phyloP scores from a whole-genome alignment of 768 basidiomycete species.

The Coprinopsis sp. region DNA sequence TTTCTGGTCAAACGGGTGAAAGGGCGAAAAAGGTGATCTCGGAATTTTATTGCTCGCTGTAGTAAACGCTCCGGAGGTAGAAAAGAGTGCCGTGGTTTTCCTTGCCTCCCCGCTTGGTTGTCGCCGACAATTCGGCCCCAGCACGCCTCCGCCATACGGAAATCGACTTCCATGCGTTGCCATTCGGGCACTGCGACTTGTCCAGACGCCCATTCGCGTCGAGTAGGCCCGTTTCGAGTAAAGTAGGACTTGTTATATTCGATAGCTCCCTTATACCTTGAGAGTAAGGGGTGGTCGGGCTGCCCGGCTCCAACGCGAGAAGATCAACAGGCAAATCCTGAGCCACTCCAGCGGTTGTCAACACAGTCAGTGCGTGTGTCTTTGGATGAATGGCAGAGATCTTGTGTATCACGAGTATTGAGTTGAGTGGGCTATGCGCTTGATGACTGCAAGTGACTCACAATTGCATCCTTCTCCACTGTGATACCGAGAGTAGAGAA shows the following conservation, averaged over 20 bases:
- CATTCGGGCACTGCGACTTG: constrained; percentile 37
- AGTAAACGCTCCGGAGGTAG: constrained; percentile 41
- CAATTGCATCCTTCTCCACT: constrained; percentile 56
- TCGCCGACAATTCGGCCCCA: constrained; percentile 16
- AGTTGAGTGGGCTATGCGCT: background rate
- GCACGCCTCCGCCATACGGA: constrained; percentile 50
- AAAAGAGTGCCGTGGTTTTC: constrained; percentile 46
- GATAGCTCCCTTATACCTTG: constrained; percentile 23
- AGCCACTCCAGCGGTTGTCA: constrained; percentile 34
- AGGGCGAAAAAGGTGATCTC: background rate
- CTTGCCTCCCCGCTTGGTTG: constrained; percentile 34
- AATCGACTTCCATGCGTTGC: constrained; percentile 55
- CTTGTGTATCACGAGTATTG: constrained; percentile 21
- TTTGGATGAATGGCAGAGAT: constrained; percentile 41
- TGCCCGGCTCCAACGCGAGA: constrained; percentile 24
- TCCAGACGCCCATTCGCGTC: constrained; percentile 49
- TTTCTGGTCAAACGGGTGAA: too few species aligned
- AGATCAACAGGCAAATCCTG: constrained; percentile 34
- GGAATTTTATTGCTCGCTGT: constrained; percentile 25
- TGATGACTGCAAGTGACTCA: constrained; percentile 20
- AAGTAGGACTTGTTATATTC: constrained; percentile 38
- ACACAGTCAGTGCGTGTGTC: constrained; percentile 37
- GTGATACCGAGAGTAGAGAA: constrained; percentile 34
- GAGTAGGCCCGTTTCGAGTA: constrained; percentile 48
- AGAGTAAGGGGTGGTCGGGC: constrained; percentile 24